These are phyloP conservation scores for Penicillium sclerotiorum DNA, from an alignment of 2,329 filamentous ascomycete species.

Conservation along the genomic window DNA sequence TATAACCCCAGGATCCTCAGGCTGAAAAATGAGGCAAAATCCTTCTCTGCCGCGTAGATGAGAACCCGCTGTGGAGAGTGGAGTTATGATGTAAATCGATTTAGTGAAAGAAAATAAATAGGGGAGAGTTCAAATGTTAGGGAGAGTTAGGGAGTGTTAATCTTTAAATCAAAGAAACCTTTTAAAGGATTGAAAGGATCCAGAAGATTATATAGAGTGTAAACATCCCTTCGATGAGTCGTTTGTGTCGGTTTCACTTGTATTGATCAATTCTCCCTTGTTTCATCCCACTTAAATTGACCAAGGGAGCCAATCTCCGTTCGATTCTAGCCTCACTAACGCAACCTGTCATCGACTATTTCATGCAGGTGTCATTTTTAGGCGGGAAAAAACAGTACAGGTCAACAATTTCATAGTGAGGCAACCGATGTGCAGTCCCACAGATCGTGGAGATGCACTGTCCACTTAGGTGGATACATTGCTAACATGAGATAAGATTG, in stretches of 20 bases:
- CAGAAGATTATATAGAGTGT: too few species aligned
- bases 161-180: too few species aligned
- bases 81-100: background rate
- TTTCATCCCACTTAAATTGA: conserved; percentile 14
- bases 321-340: background rate
- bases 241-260: conserved; percentile 19
- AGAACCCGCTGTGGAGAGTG: background rate
- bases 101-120: background rate
- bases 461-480: background rate
- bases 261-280: conserved; percentile 25
- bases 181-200: too few species aligned
- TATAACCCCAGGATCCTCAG: background rate
- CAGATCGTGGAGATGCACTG: conserved; percentile 1
- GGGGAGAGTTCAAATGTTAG: background rate
- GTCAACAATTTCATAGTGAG: background rate
- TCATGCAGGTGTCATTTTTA: background rate
- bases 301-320: background rate
- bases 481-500: background rate
- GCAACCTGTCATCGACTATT: background rate
- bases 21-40: conserved; percentile 8
- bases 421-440: background rate
- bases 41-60: background rate
- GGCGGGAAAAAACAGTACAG: background rate
- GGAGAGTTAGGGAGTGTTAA: too few species aligned
- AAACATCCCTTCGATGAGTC: conserved; percentile 2